Evolutionary conservation across 345 rosid genomes (phyloP).

Genomic region (Brassica carinata): DNA sequence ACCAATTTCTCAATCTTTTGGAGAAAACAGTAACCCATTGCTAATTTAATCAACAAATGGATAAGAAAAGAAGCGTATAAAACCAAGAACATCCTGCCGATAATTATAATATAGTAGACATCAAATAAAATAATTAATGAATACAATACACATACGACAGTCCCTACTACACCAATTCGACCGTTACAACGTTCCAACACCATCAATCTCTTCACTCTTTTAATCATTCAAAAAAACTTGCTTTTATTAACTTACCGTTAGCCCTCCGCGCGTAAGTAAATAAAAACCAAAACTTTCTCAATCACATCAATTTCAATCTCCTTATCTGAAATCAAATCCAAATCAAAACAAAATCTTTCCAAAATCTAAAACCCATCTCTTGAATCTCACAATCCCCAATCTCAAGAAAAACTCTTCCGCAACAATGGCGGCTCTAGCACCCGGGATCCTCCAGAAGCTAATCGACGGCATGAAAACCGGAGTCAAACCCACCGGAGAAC

Average conservation of each 20-base stretch:
- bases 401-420: not conserved
- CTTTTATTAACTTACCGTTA: slow-evolving; percentile 23
- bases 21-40: not conserved
- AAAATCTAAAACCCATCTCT: slow-evolving; percentile 23
- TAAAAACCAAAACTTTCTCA: slow-evolving; percentile 8
- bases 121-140: slow-evolving; percentile 4
- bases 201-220: not conserved
- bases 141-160: slow-evolving; percentile 6
- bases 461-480: slow-evolving; percentile 79
- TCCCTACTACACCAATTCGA: slow-evolving; percentile 31
- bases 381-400: not conserved
- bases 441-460: slow-evolving; percentile 81
- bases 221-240: not conserved
- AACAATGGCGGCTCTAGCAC: slow-evolving; percentile 69
- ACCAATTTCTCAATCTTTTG: not conserved
- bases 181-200: slow-evolving; percentile 37
- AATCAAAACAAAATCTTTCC: not conserved
- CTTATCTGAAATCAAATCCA: not conserved
- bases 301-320: not conserved
- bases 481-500: slow-evolving; percentile 74
- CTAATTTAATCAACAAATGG: not conserved
- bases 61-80: slow-evolving; percentile 18
- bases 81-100: slow-evolving; percentile 15
- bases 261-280: slow-evolving; percentile 8
- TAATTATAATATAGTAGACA: not conserved